Evolutionary conservation across 2,329 filamentous ascomycete genomes (phyloP).

Genomic region (Aureobasidium sp.): DNA sequence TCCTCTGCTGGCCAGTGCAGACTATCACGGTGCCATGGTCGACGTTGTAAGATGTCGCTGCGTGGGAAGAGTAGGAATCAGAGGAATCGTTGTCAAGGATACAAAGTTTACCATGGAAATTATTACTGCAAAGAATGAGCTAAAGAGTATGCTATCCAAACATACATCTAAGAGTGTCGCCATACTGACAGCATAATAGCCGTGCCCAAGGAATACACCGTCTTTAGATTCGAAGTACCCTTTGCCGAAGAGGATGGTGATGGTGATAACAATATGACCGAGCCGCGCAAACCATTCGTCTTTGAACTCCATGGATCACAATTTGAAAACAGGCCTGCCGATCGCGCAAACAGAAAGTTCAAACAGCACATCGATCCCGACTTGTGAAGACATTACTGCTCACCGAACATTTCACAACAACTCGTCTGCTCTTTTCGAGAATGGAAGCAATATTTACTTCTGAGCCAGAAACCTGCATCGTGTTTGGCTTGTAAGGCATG

Average conservation of each 20-base stretch:
- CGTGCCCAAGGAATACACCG: constrained; percentile 81
- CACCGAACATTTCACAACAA: too few species aligned
- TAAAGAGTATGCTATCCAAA: constrained; percentile 50
- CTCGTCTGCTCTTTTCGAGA: not conserved
- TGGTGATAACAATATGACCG: constrained; percentile 17
- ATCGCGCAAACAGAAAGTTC: constrained; percentile 85
- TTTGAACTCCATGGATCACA: constrained; percentile 86
- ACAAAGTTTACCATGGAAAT: constrained; percentile 80
- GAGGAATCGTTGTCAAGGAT: constrained; percentile 83
- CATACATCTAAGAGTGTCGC: not conserved
- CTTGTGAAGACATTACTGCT: constrained; percentile 42
- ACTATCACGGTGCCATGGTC: constrained; percentile 80
- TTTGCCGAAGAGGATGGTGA: constrained; percentile 23
- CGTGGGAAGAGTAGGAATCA: constrained; percentile 69
- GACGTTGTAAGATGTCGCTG: constrained; percentile 78
- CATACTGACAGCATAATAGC: constrained; percentile 30
- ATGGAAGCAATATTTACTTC: too few species aligned
- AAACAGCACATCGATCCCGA: constrained; percentile 72
- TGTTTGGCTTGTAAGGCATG: too few species aligned
- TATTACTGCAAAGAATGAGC: constrained; percentile 58
- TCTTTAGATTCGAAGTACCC: constrained; percentile 70
- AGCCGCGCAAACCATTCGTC: constrained; percentile 43
- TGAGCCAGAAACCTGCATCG: rapidly evolving
- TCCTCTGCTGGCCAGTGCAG: constrained; percentile 69
- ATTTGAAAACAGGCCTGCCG: constrained; percentile 72